phyloP scores from a whole-genome alignment of 768 basidiomycete species.

The Tulasnella sp. region DNA sequence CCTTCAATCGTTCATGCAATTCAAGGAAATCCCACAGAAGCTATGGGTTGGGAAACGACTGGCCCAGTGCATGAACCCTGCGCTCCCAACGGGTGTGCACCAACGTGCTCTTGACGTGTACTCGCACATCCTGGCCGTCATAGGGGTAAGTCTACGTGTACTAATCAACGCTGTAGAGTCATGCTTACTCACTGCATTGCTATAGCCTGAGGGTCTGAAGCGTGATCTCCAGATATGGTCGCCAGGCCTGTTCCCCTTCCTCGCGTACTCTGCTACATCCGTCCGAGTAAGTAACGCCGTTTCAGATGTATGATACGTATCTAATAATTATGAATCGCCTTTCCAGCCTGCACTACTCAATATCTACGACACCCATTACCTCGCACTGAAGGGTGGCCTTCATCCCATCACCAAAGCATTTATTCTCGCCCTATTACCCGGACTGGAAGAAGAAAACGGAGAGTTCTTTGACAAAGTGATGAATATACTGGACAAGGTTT shows the following conservation, averaged over 20 bases:
- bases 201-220: slow-evolving; percentile 80
- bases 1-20: slow-evolving; percentile 89
- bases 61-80: slow-evolving; percentile 97
- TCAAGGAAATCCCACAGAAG: slow-evolving; percentile 95
- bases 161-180: slow-evolving; percentile 32
- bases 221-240: slow-evolving; percentile 93
- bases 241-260: slow-evolving; percentile 95
- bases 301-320: background rate
- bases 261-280: slow-evolving; percentile 98
- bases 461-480: slow-evolving; percentile 97
- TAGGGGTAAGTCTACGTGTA: slow-evolving; percentile 66
- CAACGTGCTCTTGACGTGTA: slow-evolving; percentile 97
- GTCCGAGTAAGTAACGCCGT: slow-evolving; percentile 65
- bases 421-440: slow-evolving; percentile 89
- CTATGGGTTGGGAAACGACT: slow-evolving; percentile 92
- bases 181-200: background rate
- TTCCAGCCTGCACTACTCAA: slow-evolving; percentile 79
- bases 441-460: slow-evolving; percentile 95
- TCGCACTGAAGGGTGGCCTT: slow-evolving; percentile 78
- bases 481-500: slow-evolving; percentile 74
- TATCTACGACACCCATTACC: slow-evolving; percentile 90
- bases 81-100: slow-evolving; percentile 93
- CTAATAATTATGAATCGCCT: background rate
- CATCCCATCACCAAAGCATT: slow-evolving; percentile 94
- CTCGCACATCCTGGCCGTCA: slow-evolving; percentile 83